Evolutionary conservation across 1,139 yeast species (phyloP), one percentile per base, ranked within the genome.

Genomic region (Barnettozyma hawaiiensis): DNA sequence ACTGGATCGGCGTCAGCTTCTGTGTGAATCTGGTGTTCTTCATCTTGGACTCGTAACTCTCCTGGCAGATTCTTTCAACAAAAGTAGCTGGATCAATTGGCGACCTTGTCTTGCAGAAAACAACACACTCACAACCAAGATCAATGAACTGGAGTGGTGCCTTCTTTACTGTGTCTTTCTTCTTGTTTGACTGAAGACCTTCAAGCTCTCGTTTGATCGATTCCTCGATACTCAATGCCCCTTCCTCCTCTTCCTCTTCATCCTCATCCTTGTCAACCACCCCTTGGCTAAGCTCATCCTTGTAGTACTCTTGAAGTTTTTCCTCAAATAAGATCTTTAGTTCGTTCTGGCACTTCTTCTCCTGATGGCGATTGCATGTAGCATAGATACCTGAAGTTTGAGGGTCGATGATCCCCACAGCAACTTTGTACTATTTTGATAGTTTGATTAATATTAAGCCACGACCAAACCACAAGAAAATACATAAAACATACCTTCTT

Each of bases 381-480:
- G 89, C 96, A 63, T 82, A 92, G 2, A 86, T 69, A 1, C 97
- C 96, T 36, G 82, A 67, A 49, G 95, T 83, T 40, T 80, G 80
- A 0, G 96, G 95, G 55, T 87, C 96, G 19, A 80, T 60, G 45
- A 77, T 66, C 3, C 78, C 78, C 6, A 69, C 62, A 23, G 66
- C 58, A 7, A 56, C 49, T 53, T 71, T 75, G 60, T 68, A 75
- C 62, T 70, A 55, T 21, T n/a, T n/a, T n/a, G n/a, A n/a, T n/a
- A 6, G 29, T 26, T n/a, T 26, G 29, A 14, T 26, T 26, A 26
- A 10, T 26, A 9, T n/a, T 24, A n/a, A n/a, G n/a, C n/a, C n/a
- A n/a, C n/a, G n/a, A n/a, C n/a, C n/a, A n/a, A n/a, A n/a, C n/a
- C n/a, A n/a, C n/a, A n/a, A n/a, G n/a, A n/a, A n/a, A n/a, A n/a